Evolutionary conservation across 2,329 filamentous ascomycete species (phyloP), one percentile per base, ranked within the genome.

Genomic region (Exserohilum rostratum): DNA sequence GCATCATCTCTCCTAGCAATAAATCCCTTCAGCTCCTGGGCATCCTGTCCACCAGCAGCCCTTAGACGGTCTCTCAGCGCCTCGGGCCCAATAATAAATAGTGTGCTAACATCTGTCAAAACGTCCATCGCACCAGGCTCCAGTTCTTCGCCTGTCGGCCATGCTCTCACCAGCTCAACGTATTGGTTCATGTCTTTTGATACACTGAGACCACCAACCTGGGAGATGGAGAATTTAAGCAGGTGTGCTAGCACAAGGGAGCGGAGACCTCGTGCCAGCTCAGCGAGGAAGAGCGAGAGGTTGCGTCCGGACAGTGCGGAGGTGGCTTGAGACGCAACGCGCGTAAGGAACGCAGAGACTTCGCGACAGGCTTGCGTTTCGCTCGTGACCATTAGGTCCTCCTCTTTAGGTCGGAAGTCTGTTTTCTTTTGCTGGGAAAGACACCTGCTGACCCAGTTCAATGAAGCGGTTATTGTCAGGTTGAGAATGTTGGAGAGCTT

Each of bases 151-250:
- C 87, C 85, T 35, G 81, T 67, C 1, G 89, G 85, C 91, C 92
- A 98, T 30, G 87, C 87, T 58, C 90, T 87, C 61, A 99, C 82
- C 10, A 96, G 86, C 57, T 93, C 89, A 7, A 90, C 90, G 75
- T 99, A 99, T 71, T 91, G 92, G 31, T 91, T 91, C 74, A 98
- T 93, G 72, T 99, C 95, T 78, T 98, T 96, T 31, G 90, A 93
- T 22, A 98, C 91, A 85, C 97, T 95, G 42, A 99, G 85, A 2
- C 92, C 95, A 57, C 95, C 95, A 0, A 93, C 93, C 35, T 93
- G 91, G 65, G 92, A 96, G 62, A 99, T 91, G 57, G 89, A 87
- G 78, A 96, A 99, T 69, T 91, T 92, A 70, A 96, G 95, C 78
- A 98, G 91, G 77, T 99, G 95, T 58, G 95, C 90, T 59, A 99